Base-by-base conservation (phyloP, 495 filamentous ascomycete genomes). In the Trichoderma asperelloides region DNA sequence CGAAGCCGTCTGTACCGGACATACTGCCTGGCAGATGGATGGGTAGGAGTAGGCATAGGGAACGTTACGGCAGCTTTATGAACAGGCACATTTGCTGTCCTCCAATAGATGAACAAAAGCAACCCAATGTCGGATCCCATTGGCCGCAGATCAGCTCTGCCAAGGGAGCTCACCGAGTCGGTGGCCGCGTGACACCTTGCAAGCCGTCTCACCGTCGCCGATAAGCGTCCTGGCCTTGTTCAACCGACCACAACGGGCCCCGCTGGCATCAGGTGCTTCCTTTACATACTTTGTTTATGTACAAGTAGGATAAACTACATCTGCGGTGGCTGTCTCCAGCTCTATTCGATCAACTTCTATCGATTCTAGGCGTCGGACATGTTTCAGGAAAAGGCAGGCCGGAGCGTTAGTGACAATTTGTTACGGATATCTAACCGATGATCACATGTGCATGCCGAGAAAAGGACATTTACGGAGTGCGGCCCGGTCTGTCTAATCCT, bases 321-420 rank as follows among this genome's bases (percentile, higher is more conserved):
- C n/a, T 60, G 8, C 49, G 3, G 12, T 33, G 55, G 25, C 55
- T n/a, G 41, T 18, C 11, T 16, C 18, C 18, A 15, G 12, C 41
- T 45, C 4, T 18, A 3, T 45, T 18, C 21, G 47, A 51, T 51
- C 18, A 21, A 23, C 18, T 51, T 37, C 47, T n/a, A 51, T 21
- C 47, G 8, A 21, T 51, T 21, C 33, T 37, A 37, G 47, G 8
- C 21, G 8, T 51, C 47, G 47, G 47, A 51, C 47, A 21, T 51
- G 47, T 51, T 51, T 21, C 47, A 51, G 11, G 47, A 60, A 60
- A 27, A 60, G 55, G 55, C 55, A 60, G 55, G 55, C 55, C n/a
- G 12, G 25, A 18, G 49, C n/a, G 49, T 16, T 57, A 57, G 49
- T 37, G 33, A 37, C 33, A 37, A 37, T 37, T 8, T 37, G 33